A percentile compares a stretch with the other conserved stretches of the same genome.
Evolutionary conservation across 768 basidiomycete genomes (phyloP).

Genomic region (Psilocybe cubensis): DNA sequence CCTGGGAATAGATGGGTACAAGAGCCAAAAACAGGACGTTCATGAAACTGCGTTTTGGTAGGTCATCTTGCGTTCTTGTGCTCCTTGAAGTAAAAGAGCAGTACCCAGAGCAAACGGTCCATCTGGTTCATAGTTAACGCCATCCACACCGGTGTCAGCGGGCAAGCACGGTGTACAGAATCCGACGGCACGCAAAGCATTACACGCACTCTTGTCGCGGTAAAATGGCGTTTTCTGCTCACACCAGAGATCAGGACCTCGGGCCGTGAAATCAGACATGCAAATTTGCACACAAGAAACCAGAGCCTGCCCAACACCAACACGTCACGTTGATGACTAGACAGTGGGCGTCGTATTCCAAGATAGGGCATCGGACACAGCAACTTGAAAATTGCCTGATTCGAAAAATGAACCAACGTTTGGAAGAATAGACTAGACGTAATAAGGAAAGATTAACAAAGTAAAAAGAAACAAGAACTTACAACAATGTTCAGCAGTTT

Average conservation of each 20-base stretch:
- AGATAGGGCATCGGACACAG: neutral
- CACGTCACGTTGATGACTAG: neutral
- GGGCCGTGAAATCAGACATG: neutral
- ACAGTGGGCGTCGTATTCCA: neutral
- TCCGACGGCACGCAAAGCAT: neutral
- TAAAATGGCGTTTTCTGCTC: neutral
- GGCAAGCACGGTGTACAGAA: neutral
- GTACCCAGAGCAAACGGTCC: neutral
- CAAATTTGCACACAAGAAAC: neutral
- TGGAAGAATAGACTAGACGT: neutral
- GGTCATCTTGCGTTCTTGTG: neutral
- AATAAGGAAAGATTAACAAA: neutral
- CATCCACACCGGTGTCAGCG: neutral
- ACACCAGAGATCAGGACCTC: neutral
- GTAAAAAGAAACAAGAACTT: neutral
- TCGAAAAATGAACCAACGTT: neutral
- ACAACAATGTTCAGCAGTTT: neutral
- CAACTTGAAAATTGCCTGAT: constrained; percentile 9
- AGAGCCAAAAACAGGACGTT: neutral
- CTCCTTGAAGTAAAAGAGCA: neutral
- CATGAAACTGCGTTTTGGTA: neutral
- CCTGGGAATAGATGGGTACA: neutral
- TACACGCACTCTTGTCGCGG: neutral
- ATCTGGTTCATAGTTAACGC: neutral
- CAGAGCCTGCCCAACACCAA: neutral